phyloP scores from a whole-genome alignment of 2,329 filamentous ascomycete species.

The Myriosclerotinia scirpicola region DNA sequence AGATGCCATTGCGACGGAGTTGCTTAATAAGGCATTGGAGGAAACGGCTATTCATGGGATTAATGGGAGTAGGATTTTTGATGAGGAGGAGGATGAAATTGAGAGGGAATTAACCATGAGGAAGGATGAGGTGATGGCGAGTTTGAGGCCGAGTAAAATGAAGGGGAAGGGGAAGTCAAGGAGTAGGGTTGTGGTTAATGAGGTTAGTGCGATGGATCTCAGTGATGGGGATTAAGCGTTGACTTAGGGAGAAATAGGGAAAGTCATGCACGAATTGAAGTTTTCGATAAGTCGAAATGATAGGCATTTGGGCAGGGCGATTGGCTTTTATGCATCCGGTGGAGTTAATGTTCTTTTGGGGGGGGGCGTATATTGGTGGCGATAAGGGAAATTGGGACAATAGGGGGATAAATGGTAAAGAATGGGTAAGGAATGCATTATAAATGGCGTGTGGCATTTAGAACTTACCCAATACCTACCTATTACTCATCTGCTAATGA shows the following conservation, averaged over 20 bases:
- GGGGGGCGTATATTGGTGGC: neutral
- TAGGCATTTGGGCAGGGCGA: neutral
- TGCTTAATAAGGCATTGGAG: constrained; percentile 69
- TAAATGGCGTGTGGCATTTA: constrained; percentile 19
- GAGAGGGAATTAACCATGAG: constrained; percentile 53
- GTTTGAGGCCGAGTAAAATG: constrained; percentile 43
- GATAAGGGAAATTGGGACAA: neutral
- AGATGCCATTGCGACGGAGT: constrained; percentile 76
- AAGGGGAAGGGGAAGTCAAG: constrained; percentile 48
- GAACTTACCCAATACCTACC: constrained; percentile 4
- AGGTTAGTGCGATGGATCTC: constrained; percentile 54
- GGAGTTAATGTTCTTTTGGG: constrained; percentile 1
- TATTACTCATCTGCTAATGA: neutral
- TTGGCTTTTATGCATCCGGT: neutral
- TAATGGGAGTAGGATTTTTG: constrained; percentile 33
- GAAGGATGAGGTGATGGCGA: constrained; percentile 48
- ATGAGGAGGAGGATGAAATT: constrained; percentile 53
- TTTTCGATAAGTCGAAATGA: neutral
- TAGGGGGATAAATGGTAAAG: neutral
- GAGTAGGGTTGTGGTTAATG: constrained; percentile 41
- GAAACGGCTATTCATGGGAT: constrained; percentile 50
- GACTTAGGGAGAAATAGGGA: neutral
- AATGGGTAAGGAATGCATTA: constrained; percentile 4
- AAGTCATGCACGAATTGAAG: neutral
- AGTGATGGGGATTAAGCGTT: constrained; percentile 51